These are phyloP conservation scores for Colletotrichum australisinense DNA, from an alignment of 2,329 filamentous ascomycete genomes.

Conservation along the genomic window DNA sequence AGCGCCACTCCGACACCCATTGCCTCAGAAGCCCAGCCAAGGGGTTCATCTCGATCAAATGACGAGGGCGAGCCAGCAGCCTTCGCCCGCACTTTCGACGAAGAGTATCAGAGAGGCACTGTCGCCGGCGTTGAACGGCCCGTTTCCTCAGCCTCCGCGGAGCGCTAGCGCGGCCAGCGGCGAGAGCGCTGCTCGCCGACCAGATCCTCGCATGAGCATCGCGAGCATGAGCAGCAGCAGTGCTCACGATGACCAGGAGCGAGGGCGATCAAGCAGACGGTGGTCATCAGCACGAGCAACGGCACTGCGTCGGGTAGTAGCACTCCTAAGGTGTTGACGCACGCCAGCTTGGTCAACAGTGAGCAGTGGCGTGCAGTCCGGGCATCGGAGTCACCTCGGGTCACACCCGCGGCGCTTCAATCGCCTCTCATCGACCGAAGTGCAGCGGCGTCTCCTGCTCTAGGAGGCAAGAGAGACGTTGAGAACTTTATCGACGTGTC, in stretches of 20 bases:
- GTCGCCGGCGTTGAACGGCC: neutral
- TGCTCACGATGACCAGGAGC: conserved; percentile 9
- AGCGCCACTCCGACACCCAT: neutral
- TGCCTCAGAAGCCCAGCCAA: neutral
- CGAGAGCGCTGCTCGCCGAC: conserved; percentile 15
- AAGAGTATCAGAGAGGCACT: neutral
- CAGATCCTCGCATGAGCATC: conserved; percentile 31
- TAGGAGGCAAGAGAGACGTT: neutral
- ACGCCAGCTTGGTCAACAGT: conserved; percentile 1
- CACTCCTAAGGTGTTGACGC: conserved; percentile 16
- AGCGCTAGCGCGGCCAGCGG: neutral
- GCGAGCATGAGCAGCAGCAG: conserved; percentile 29
- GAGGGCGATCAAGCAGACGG: neutral
- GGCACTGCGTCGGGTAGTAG: conserved; percentile 12
- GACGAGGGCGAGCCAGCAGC: neutral
- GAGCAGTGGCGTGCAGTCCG: conserved; percentile 32
- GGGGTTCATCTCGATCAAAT: neutral
- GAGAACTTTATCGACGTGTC: conserved; percentile 22
- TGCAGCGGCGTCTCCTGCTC: conserved; percentile 17
- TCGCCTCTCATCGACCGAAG: conserved; percentile 12
- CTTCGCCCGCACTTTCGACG: neutral
- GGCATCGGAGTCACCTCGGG: conserved; percentile 25
- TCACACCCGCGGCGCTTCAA: neutral
- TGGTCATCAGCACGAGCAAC: neutral
- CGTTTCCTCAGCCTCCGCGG: neutral